Percentiles rank a stretch among this genome's conserved stretches.
Evolutionary conservation across 805 yeast species (phyloP).

Genomic region (Ogataea populi-albae): DNA sequence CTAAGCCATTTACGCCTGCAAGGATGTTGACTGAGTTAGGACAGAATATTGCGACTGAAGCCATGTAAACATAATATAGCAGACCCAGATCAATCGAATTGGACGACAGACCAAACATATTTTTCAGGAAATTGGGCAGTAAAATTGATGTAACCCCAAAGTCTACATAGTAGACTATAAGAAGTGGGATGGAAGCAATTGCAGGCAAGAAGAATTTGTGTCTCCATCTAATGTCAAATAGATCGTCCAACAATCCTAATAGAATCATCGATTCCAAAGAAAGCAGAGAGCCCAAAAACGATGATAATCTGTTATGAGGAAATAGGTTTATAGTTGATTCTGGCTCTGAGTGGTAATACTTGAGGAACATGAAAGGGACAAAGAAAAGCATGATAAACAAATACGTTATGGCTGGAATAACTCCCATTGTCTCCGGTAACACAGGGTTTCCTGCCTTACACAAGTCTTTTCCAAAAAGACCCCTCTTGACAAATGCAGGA

Average conservation of each 20-base stretch:
- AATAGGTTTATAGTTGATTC: constrained; percentile 36
- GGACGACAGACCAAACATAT: constrained; percentile 35
- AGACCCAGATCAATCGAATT: constrained; percentile 69
- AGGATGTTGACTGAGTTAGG: constrained; percentile 94
- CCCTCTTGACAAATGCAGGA: constrained; percentile 65
- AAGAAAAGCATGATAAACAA: constrained; percentile 76
- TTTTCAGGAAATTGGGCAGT: constrained; percentile 66
- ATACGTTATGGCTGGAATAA: constrained; percentile 78
- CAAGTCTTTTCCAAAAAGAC: constrained; percentile 82
- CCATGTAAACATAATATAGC: constrained; percentile 87
- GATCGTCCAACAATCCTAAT: constrained; percentile 88
- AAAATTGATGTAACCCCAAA: constrained; percentile 87
- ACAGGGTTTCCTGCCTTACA: constrained; percentile 72
- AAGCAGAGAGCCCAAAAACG: constrained; percentile 78
- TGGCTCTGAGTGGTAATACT: constrained; percentile 48
- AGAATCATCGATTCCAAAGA: constrained; percentile 81
- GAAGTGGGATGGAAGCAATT: constrained; percentile 85
- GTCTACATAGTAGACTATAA: constrained; percentile 89
- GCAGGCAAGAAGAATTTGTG: constrained; percentile 96
- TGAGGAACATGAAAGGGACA: constrained; percentile 84
- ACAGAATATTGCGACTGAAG: constrained; percentile 84
- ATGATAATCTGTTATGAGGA: constrained; percentile 81
- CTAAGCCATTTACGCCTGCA: constrained; percentile 96
- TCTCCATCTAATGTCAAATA: constrained; percentile 96
- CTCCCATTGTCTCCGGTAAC: constrained; percentile 92